Evolutionary conservation across 169 alveolate species (phyloP).

Genomic region (Plasmodium reichenowi): DNA sequence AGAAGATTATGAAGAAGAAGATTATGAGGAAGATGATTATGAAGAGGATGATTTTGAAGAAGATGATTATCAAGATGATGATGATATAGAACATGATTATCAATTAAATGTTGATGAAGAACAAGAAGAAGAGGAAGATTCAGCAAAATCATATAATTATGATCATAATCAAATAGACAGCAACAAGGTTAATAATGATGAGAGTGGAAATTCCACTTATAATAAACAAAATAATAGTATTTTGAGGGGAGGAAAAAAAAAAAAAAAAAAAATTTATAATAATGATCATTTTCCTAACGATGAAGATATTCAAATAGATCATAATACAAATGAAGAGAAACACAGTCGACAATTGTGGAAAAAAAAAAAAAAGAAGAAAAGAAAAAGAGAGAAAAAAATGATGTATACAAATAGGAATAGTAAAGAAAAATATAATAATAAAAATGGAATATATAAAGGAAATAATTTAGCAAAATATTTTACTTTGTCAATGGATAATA

Average conservation of each 20-base stretch:
- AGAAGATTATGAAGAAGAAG: no score
- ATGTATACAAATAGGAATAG: background rate
- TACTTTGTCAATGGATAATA: constrained; percentile 55
- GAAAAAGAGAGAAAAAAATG: background rate
- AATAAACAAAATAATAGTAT: background rate
- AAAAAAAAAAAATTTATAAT: background rate
- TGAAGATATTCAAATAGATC: background rate
- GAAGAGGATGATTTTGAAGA: background rate
- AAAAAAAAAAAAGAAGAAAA: constrained; percentile 15
- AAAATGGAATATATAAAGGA: constrained; percentile 8
- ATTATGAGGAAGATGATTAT: no score
- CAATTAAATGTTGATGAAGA: constrained; percentile 21
- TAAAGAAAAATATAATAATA: background rate
- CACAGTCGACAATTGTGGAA: constrained; percentile 6
- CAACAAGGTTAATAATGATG: no score
- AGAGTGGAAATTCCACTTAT: background rate
- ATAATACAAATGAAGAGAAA: background rate
- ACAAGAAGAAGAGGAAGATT: constrained; percentile 28
- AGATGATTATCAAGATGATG: constrained; percentile 7
- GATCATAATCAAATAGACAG: no score
- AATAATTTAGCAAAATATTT: constrained; percentile 42
- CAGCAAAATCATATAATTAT: background rate
- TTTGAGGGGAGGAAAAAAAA: background rate
- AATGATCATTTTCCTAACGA: background rate
- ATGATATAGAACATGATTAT: background rate